phyloP scores from a whole-genome alignment of 805 yeast species.

The Candida namnaoensis region DNA sequence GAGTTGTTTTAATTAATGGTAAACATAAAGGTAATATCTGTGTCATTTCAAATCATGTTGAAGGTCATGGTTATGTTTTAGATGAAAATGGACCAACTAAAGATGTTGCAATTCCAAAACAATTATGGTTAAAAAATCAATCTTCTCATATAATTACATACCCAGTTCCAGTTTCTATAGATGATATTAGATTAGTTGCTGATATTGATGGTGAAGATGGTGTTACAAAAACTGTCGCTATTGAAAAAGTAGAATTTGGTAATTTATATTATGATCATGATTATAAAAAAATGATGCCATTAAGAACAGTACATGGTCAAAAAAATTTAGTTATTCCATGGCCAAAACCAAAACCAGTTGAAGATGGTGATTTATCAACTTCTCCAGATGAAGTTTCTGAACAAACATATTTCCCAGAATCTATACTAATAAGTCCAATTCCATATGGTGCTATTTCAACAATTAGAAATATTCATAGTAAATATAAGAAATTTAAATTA shows the following conservation, averaged over 20 bases:
- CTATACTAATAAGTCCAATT: slow-evolving; percentile 56
- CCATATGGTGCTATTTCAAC: slow-evolving; percentile 60
- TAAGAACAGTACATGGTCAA: slow-evolving; percentile 66
- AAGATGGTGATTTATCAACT: slow-evolving; percentile 55
- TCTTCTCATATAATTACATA: slow-evolving; percentile 60
- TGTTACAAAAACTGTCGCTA: slow-evolving; percentile 60
- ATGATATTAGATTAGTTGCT: slow-evolving; percentile 68
- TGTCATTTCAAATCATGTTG: slow-evolving; percentile 49
- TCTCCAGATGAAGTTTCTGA: slow-evolving; percentile 47
- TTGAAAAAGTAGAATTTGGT: slow-evolving; percentile 59
- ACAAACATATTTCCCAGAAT: slow-evolving; percentile 67
- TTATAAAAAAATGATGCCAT: slow-evolving; percentile 66
- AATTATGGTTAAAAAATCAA: slow-evolving; percentile 66
- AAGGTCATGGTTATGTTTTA: slow-evolving; percentile 54
- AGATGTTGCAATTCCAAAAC: slow-evolving; percentile 59
- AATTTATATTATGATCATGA: slow-evolving; percentile 70
- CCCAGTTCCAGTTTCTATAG: slow-evolving; percentile 54
- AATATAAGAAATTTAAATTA: slow-evolving; percentile 54
- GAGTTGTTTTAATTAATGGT: slow-evolving; percentile 67
- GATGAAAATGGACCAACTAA: slow-evolving; percentile 62
- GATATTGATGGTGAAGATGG: slow-evolving; percentile 63
- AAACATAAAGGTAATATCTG: slow-evolving; percentile 68
- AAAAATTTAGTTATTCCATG: slow-evolving; percentile 73
- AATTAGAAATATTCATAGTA: slow-evolving; percentile 71
- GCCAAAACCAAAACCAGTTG: slow-evolving; percentile 62